Conservation (phyloP, 805 yeast species). For the Candida multigemmis region DNA sequence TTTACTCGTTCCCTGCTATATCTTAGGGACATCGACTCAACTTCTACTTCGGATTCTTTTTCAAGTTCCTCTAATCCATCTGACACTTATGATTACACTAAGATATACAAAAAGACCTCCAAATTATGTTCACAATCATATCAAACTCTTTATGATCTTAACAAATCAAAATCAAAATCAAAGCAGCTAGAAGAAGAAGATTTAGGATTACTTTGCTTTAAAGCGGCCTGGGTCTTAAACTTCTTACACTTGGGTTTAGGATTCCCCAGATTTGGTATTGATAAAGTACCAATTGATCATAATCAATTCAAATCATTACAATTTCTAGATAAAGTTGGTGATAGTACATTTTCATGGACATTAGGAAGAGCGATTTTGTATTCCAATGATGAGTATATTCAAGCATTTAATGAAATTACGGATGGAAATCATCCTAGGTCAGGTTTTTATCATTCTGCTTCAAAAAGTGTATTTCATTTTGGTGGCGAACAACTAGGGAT, state of each 20-base stretch:
- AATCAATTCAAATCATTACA: conserved; percentile 26
- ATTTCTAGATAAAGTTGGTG: conserved; percentile 34
- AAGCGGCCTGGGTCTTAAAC: conserved; percentile 48
- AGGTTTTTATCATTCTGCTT: conserved; percentile 42
- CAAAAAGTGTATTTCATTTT: conserved; percentile 35
- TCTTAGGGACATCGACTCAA: too few relatives aligned
- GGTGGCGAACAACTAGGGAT: conserved; percentile 46
- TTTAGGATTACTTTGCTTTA: conserved; percentile 48
- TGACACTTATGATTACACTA: conserved; percentile 39
- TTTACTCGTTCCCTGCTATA: too few relatives aligned
- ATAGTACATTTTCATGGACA: conserved; percentile 45
- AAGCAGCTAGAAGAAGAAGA: conserved; percentile 33
- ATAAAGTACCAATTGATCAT: conserved; percentile 12
- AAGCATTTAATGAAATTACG: conserved; percentile 27
- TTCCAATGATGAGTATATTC: conserved; percentile 45
- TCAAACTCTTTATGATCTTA: conserved; percentile 24
- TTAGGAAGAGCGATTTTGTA: conserved; percentile 55
- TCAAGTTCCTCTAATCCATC: too few relatives aligned
- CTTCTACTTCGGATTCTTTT: too few relatives aligned
- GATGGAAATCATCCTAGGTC: conserved; percentile 11
- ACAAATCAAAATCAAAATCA: conserved; percentile 12
- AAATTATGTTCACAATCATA: conserved; percentile 39
- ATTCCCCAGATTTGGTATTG: conserved; percentile 43
- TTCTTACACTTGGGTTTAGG: conserved; percentile 55
- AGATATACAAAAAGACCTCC: conserved; percentile 34